Evolutionary conservation across 1,284 basidiomycete genomes (phyloP).

Genomic region (Cryptococcus sp.): DNA sequence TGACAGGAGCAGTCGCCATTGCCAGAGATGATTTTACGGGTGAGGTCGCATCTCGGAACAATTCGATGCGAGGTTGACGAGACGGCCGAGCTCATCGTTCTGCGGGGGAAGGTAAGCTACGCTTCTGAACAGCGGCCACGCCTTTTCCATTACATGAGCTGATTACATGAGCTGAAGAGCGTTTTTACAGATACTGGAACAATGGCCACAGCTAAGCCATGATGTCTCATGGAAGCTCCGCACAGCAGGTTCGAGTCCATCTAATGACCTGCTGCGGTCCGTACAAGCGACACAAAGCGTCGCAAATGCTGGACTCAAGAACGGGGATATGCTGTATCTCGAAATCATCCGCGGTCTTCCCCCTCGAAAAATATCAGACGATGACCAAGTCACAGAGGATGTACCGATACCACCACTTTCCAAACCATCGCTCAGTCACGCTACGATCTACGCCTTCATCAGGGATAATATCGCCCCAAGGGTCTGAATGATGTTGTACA

Average conservation of each 20-base stretch:
- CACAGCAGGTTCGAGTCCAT: too few relatives aligned
- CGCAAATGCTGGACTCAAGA: neutral
- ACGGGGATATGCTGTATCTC: conserved; percentile 4
- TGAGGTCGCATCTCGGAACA: neutral
- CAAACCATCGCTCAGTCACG: neutral
- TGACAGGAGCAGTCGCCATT: too few relatives aligned
- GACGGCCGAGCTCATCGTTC: neutral
- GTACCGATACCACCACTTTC: too few relatives aligned
- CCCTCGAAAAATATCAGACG: too few relatives aligned
- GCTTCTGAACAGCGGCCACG: neutral
- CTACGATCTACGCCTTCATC: conserved; percentile 3
- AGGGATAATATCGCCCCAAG: neutral
- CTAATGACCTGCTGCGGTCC: neutral
- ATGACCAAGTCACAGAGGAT: too few relatives aligned
- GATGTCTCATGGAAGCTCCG: too few relatives aligned
- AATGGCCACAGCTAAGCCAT: neutral
- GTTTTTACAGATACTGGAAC: neutral
- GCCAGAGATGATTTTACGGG: neutral
- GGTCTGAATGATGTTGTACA: neutral
- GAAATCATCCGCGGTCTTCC: neutral
- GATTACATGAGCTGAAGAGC: neutral
- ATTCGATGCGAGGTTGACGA: neutral
- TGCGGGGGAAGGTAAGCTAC: neutral
- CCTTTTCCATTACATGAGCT: neutral
- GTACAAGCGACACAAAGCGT: neutral